phyloP scores from a whole-genome alignment of 2,329 filamentous ascomycete genomes.

The Dothistroma septosporum region DNA sequence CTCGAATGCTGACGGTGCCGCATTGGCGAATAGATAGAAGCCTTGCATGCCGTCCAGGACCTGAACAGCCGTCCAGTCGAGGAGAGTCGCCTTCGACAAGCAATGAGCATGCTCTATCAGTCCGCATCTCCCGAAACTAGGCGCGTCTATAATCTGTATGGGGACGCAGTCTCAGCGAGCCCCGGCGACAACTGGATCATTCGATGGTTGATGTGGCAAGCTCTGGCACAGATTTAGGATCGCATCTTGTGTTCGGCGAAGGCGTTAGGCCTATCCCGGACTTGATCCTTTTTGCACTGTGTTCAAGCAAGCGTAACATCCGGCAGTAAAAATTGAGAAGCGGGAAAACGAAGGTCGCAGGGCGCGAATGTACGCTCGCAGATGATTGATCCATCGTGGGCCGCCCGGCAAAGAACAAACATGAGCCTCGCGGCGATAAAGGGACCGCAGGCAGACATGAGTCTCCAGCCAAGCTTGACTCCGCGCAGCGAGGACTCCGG shows the following conservation, averaged over 20 bases:
- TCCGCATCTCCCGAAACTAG: constrained; percentile 4
- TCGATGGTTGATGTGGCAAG: constrained; percentile 11
- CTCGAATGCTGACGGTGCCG: background rate
- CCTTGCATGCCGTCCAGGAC: background rate
- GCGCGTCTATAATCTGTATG: background rate
- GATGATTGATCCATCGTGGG: background rate
- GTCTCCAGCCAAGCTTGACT: background rate
- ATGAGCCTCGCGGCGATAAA: background rate
- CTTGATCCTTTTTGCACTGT: background rate
- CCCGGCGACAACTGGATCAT: constrained; percentile 12
- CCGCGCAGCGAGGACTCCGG: background rate
- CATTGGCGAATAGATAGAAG: background rate
- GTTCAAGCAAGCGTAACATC: too few relatives aligned
- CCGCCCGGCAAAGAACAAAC: background rate
- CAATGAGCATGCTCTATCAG: background rate
- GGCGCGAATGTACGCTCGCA: background rate
- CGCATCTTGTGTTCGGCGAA: background rate
- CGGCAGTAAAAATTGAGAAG: too few relatives aligned
- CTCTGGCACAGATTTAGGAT: background rate
- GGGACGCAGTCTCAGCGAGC: background rate
- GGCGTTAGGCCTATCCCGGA: background rate
- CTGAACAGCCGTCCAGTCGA: background rate
- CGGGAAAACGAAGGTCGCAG: background rate
- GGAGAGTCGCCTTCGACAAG: background rate
- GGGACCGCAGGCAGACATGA: background rate